Evolutionary conservation across 2,329 filamentous ascomycete genomes (phyloP).

Genomic region (Diaporthe eres): DNA sequence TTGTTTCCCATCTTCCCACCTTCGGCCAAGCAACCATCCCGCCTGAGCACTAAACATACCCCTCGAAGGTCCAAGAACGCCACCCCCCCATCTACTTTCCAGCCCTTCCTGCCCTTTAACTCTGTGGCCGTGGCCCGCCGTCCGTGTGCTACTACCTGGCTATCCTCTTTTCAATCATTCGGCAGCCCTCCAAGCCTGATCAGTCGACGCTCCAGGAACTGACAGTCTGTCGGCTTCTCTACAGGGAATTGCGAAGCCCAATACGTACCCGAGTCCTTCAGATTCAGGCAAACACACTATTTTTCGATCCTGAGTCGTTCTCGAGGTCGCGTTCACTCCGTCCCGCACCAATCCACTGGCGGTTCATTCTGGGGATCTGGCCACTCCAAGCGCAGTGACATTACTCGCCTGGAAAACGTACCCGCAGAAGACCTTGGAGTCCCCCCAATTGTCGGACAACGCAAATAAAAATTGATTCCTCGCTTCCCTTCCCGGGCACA

Average conservation of each 20-base stretch:
- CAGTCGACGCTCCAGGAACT: constrained; percentile 55
- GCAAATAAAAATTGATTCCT: constrained; percentile 60
- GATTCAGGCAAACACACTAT: constrained; percentile 43
- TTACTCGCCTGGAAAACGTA: constrained; percentile 44
- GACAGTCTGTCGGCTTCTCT: constrained; percentile 56
- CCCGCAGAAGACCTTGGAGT: constrained; percentile 47
- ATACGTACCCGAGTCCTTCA: constrained; percentile 49
- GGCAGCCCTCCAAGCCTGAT: constrained; percentile 63
- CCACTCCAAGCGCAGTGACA: constrained; percentile 45
- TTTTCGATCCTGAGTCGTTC: constrained; percentile 37
- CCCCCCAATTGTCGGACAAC: constrained; percentile 50
- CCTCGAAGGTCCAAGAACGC: constrained; percentile 42
- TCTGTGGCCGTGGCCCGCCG: constrained; percentile 58
- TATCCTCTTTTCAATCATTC: constrained; percentile 66
- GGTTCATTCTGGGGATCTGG: constrained; percentile 10
- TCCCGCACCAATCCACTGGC: constrained; percentile 18
- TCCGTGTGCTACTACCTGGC: constrained; percentile 63
- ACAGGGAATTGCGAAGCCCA: constrained; percentile 56
- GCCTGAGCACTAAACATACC: constrained; percentile 33
- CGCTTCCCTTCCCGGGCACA: constrained; percentile 62
- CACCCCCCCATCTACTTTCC: constrained; percentile 44
- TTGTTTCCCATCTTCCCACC: constrained; percentile 48
- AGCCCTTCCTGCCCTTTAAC: constrained; percentile 52
- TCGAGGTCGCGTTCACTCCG: constrained; percentile 31
- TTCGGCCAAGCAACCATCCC: constrained; percentile 46